These are phyloP conservation scores for Phytophthora brassicae DNA, from an alignment of 352 stramenopile species.

Conservation along the genomic window DNA sequence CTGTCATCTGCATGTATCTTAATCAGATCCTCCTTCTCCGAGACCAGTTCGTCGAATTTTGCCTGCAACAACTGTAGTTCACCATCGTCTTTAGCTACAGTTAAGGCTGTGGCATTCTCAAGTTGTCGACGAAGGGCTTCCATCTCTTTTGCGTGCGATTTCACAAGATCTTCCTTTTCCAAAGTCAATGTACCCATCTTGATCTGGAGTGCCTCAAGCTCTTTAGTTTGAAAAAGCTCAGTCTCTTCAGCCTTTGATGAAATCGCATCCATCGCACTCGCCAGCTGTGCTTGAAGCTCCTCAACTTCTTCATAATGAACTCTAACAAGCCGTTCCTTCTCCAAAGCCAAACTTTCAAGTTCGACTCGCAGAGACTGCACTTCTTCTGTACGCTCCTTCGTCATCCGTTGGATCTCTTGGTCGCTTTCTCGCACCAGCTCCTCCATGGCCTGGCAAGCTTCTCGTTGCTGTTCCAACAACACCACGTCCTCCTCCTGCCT, in stretches of 20 bases:
- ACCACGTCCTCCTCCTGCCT: conserved; percentile 44
- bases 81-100: not conserved
- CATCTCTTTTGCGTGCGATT: conserved; percentile 11
- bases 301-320: conserved; percentile 23
- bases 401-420: conserved; percentile 44
- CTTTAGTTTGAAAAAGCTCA: not conserved
- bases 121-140: conserved; percentile 8
- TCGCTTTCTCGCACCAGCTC: conserved; percentile 43
- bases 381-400: conserved; percentile 32
- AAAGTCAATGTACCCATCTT: conserved; percentile 12
- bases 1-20: conserved; percentile 4
- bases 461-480: conserved; percentile 42
- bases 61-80: conserved; percentile 16
- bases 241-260: conserved; percentile 3
- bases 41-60: conserved; percentile 9
- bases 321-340: conserved; percentile 26
- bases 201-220: conserved; percentile 17
- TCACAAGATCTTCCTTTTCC: conserved; percentile 13
- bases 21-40: conserved; percentile 11
- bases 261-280: conserved; percentile 22
- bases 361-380: conserved; percentile 31
- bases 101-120: not conserved
- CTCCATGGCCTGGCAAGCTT: conserved; percentile 49
- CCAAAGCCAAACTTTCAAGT: conserved; percentile 22
- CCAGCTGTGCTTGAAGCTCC: conserved; percentile 32